A percentile compares a stretch with the other conserved stretches of the same genome.
Evolutionary conservation across 257 asterid species (phyloP).

Genomic region (Lithospermum erythrorhizon): DNA sequence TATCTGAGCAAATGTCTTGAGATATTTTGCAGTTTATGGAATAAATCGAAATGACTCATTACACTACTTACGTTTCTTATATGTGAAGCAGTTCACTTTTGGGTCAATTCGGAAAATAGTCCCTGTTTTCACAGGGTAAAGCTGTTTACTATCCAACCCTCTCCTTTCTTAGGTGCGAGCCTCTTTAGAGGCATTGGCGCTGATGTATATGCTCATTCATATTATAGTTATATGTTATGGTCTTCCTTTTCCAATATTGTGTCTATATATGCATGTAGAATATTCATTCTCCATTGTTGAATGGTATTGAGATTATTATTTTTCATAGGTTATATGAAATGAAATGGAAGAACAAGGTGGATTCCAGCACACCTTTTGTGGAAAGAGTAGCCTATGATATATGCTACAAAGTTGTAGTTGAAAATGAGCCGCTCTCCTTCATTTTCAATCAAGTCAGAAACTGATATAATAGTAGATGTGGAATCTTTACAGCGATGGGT

Average conservation of each 20-base stretch:
- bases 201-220: no score
- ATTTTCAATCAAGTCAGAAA: slow-evolving; percentile 67
- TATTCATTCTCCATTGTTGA: background rate
- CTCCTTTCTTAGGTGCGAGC: no score
- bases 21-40: no score
- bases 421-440: slow-evolving; percentile 94
- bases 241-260: no score
- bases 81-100: no score
- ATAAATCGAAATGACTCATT: no score
- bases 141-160: no score
- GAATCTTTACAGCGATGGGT: slow-evolving; percentile 67
- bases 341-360: background rate
- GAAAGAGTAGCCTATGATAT: slow-evolving; percentile 31
- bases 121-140: no score
- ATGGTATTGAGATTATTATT: background rate
- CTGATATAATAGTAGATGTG: slow-evolving; percentile 57
- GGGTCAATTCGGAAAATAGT: no score
- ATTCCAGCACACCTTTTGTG: slow-evolving; percentile 14
- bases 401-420: slow-evolving; percentile 17
- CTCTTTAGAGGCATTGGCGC: no score
- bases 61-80: no score
- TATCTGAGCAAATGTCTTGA: no score
- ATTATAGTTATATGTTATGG: background rate
- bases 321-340: background rate
- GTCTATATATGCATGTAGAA: background rate